Evolutionary conservation across 179 eudicot genomes (phyloP), one percentile per base, ranked within the genome.

Genomic region (Pouteria campechiana): DNA sequence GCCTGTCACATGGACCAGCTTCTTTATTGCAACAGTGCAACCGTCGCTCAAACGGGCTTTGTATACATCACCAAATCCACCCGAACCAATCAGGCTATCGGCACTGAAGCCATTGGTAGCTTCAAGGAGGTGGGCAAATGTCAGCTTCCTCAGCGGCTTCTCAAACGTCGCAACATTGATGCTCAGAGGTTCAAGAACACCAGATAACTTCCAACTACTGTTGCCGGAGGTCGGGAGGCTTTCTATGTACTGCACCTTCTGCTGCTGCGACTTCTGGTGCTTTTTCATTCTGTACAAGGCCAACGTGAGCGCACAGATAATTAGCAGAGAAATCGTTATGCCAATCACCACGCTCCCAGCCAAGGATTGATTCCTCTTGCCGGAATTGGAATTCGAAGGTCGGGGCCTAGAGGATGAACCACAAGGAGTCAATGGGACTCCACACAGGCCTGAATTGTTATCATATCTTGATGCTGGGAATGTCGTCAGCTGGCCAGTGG

Each of bases 1-100:
- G 17, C 73, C 60, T 9, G 76, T 74, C 1, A 62, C 60, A 9
- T 66, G 76, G 8, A 74, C 60, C 13, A 74, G 74, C 41, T 74
- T 74, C 67, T 74, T 74, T 35, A 74, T 70, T 9, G 81, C 81
- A 22, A 74, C 81, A 6, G 46, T 55, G 17, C 68, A 50, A 1
- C 81, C 81, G 23, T 74, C 81, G 40, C 28, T 57, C 18, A 74
- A 39, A 32, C 53, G 68, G 16, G 81, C 81, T 48, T 67, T 74
- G 70, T 74, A 74, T 19, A 74, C 81, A 30, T 70, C 76, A 4
- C 81, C 81, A 34, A 74, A 74, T 13, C 81, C 81, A 10, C 81
- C 81, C 0, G 81, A 58, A 12, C 81, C 81, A 19, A 74, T 74
- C 48, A 74, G 41, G 40, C 68, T 74, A 11, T 65, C 65, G 5